phyloP scores from a whole-genome alignment of 2,329 filamentous ascomycete species.

The Hymenotorrendiella dingleyae region DNA sequence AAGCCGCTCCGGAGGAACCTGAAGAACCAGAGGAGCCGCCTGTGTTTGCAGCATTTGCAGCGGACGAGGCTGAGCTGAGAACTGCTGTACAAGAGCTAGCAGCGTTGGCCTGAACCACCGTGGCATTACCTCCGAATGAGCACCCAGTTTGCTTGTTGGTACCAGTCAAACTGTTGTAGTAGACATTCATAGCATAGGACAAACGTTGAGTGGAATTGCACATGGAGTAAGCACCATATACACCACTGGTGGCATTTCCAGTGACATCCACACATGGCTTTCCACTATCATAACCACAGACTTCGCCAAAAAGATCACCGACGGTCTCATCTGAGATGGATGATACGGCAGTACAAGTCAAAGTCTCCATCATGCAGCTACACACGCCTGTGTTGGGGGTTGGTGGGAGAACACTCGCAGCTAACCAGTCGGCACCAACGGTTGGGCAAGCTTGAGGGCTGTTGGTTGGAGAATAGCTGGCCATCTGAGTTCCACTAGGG shows the following conservation, averaged over 20 bases:
- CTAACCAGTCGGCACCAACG: slow-evolving; percentile 30
- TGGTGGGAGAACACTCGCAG: slow-evolving; percentile 66
- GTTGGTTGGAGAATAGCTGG: slow-evolving; percentile 51
- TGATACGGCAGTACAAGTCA: slow-evolving; percentile 61
- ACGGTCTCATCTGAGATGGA: slow-evolving; percentile 51
- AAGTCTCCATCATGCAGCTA: slow-evolving; percentile 71
- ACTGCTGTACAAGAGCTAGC: slow-evolving; percentile 19
- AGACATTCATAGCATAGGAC: slow-evolving; percentile 67
- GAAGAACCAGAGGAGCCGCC: background rate
- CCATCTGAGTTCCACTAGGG: slow-evolving; percentile 57
- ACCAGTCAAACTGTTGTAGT: slow-evolving; percentile 25
- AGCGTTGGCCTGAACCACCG: slow-evolving; percentile 31
- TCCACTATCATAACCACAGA: slow-evolving; percentile 42
- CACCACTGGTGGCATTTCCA: slow-evolving; percentile 55
- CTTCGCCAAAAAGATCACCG: slow-evolving; percentile 55
- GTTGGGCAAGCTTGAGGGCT: slow-evolving; percentile 22
- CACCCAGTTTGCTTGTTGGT: slow-evolving; percentile 48
- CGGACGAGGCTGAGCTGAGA: slow-evolving; percentile 15
- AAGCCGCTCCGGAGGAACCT: slow-evolving; percentile 6
- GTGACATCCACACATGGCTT: slow-evolving; percentile 18
- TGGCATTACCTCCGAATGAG: slow-evolving; percentile 63
- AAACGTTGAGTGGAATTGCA: slow-evolving; percentile 67
- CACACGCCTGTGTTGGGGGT: slow-evolving; percentile 72
- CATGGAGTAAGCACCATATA: slow-evolving; percentile 72
- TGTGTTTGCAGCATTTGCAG: slow-evolving; percentile 3